Conservation (phyloP, 805 yeast genomes). For the Lachancea quebecensis region DNA sequence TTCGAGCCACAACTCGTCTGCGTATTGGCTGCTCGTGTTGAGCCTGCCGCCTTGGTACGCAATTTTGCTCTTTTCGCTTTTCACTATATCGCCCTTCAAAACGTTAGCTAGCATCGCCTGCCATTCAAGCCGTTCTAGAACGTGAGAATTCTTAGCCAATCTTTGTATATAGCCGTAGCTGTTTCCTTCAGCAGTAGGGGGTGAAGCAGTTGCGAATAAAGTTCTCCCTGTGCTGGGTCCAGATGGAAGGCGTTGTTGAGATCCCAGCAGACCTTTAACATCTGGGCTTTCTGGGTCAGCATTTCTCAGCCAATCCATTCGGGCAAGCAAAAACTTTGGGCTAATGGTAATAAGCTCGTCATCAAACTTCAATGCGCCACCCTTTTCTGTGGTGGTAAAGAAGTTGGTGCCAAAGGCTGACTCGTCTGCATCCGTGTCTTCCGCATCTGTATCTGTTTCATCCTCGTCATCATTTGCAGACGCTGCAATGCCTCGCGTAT, state of each 20-base stretch:
- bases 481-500: slow-evolving; percentile 55
- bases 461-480: slow-evolving; percentile 28
- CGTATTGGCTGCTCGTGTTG: slow-evolving; percentile 22
- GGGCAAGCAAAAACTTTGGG: slow-evolving; percentile 19
- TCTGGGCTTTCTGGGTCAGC: slow-evolving; percentile 36
- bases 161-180: slow-evolving; percentile 7
- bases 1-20: slow-evolving; percentile 70
- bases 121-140: slow-evolving; percentile 86
- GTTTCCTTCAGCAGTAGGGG: not conserved
- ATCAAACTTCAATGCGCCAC: slow-evolving; percentile 11
- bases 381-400: slow-evolving; percentile 13
- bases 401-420: slow-evolving; percentile 19
- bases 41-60: slow-evolving; percentile 38
- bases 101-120: slow-evolving; percentile 88
- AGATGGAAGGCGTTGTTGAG: slow-evolving; percentile 3
- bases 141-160: slow-evolving; percentile 31
- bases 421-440: slow-evolving; percentile 28
- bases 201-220: not conserved
- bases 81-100: slow-evolving; percentile 89
- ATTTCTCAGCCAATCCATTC: slow-evolving; percentile 32
- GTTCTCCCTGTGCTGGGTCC: slow-evolving; percentile 3
- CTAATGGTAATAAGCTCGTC: slow-evolving; percentile 24
- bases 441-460: slow-evolving; percentile 29
- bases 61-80: slow-evolving; percentile 78
- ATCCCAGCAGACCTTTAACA: slow-evolving; percentile 9